Base-by-base conservation (phyloP, 768 basidiomycete species). In the Lactifluus rugatus region DNA sequence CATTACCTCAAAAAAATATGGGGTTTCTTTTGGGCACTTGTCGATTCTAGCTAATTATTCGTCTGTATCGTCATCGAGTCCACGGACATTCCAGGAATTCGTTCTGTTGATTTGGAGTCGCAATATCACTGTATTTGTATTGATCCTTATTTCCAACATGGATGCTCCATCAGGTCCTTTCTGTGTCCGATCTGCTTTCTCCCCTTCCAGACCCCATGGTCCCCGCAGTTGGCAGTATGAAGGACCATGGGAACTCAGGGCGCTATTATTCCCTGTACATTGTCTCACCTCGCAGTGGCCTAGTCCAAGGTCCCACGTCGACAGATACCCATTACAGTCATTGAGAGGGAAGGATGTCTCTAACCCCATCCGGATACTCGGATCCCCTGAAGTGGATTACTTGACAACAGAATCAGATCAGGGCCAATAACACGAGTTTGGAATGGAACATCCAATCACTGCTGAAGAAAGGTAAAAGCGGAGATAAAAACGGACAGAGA, bases 101-200 rank as follows among this genome's bases (percentile, higher is more conserved):
- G 21, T 32, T 21, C 7, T 56, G 36, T 51, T 46, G 26, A 2
- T 13, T 6, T 44, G 37, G 28, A 37, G 46, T 49, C 16, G 16
- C 48, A 60, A 60, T 56, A 56, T 47, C 59, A 34, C 23, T 60
- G 59, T 56, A 60, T 60, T 56, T 60, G 50, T 60, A 56, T 44
- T n/a, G 13, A 17, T 49, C 41, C 44, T 54, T 44, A 49, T 49
- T 53, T 48, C 46, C 48, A 28, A 48, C 42, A 17, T 16, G 34
- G 17, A 9, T 21, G 3, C 47, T 34, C 42, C 13, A 59, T 49
- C 44, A 44, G 23, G 32, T 25, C 9, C 19, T 1, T 39, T 23
- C 21, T 19, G 17, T 31, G 36, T 34, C 48, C 48, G 19, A 8
- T 49, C 6, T 23, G 42, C 42, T 21, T 9, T 2, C 31, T 1